Evolutionary conservation across 176 grass and related monocot species (phyloP), one percentile per base, ranked within the genome.

Genomic region (Triticum urartu): DNA sequence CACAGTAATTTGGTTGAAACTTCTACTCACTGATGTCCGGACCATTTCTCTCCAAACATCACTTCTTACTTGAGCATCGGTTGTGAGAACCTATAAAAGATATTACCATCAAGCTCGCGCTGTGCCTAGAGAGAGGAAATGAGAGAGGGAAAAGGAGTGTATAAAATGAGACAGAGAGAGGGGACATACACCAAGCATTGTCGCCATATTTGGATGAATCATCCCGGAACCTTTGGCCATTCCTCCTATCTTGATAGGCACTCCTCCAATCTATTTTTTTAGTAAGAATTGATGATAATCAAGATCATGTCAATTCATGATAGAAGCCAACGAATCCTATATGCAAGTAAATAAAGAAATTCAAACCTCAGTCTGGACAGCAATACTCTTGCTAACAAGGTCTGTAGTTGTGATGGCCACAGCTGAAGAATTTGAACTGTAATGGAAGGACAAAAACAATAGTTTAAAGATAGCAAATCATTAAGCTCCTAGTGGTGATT

Each of bases 161-260:
- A 40, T 6, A 71, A 39, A 24, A 28, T 81, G 82, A 74, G 58
- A 85, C 61, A 5, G 60, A 64, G 66, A 83, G 72, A 67, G 56
- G 60, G 68, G 34, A 56, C 85, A 87, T 95, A 95, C 96, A 89
- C 93, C 86, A 47, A 98, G 96, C 92, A 98, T 94, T 71, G 96
- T 98, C 85, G 96, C 96, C 96, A 98, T 98, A 78, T 98, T 98
- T 79, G 96, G 96, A 87, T 98, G 94, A 81, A 98, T 98, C 96
- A 98, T 98, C 79, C 96, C 96, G 35, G 96, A 98, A 90, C 96
- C 96, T 91, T 98, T 98, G 60, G 96, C 93, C 90, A 98, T 98
- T 86, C 96, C 96, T 77, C 96, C 96, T 79, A 98, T 87, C 79
- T 83, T 98, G 67, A 98, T 83, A 86, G 93, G 78, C 68, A 95